phyloP scores from a whole-genome alignment of 2,329 filamentous ascomycete genomes.

The Orbilia brochopaga region DNA sequence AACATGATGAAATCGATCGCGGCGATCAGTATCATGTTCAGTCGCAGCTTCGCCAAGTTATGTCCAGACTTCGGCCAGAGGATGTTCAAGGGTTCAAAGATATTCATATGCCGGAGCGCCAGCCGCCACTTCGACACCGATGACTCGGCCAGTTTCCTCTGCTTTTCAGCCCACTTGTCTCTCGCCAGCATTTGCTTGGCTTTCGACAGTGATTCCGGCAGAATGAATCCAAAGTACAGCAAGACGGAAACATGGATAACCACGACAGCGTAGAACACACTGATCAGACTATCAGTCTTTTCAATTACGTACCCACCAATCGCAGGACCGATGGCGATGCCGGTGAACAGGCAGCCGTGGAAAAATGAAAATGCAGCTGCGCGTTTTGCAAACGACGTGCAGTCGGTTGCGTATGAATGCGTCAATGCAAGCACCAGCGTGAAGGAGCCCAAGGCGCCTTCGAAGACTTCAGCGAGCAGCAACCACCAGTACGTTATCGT shows the following conservation, averaged over 20 bases:
- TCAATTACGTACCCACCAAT: conserved; percentile 80
- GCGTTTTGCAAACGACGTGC: conserved; percentile 77
- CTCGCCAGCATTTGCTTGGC: conserved; percentile 73
- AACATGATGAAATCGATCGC: conserved; percentile 82
- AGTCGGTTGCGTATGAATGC: conserved; percentile 89
- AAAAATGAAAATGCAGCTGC: conserved; percentile 87
- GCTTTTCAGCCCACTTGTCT: conserved; percentile 67
- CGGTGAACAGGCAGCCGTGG: conserved; percentile 84
- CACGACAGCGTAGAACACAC: conserved; percentile 83
- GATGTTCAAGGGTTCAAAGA: conserved; percentile 77
- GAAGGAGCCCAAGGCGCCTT: conserved; percentile 87
- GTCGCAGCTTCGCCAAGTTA: conserved; percentile 67
- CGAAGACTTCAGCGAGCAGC: conserved; percentile 75
- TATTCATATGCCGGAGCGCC: conserved; percentile 61
- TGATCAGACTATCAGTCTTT: conserved; percentile 73
- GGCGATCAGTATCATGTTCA: conserved; percentile 82
- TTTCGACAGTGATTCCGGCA: conserved; percentile 84
- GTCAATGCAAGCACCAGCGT: conserved; percentile 79
- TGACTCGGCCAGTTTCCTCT: conserved; percentile 59
- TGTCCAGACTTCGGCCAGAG: conserved; percentile 74
- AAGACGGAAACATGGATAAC: conserved; percentile 76
- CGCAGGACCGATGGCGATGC: conserved; percentile 85
- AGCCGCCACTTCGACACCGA: conserved; percentile 56
- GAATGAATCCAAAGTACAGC: conserved; percentile 70
- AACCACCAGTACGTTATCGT: conserved; percentile 77